Base-by-base conservation (phyloP, 139 green algal species). In the Axilococcus clingmanii region DNA sequence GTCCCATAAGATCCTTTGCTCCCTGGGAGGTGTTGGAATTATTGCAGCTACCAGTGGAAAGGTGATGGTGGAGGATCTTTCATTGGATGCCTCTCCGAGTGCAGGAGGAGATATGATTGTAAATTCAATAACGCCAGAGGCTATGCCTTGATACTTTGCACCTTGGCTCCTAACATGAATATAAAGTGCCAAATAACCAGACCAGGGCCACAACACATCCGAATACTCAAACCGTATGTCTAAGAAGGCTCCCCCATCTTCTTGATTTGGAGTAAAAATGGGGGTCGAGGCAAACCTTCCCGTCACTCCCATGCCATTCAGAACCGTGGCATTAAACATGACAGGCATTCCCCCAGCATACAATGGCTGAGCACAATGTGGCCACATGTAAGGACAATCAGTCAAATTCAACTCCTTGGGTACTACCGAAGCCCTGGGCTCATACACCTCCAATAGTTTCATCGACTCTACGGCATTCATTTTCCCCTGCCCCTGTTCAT, bases 321-420 rank as follows among this genome's bases (percentile, higher is more conserved):
- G 72, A 7, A 99, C 72, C 1, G 92, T 98, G 29, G 78, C 83
- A 63, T 99, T 99, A 76, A 96, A 80, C 30, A 96, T 83, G 31
- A 93, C 22, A 2, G 91, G 91, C 73, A 96, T 79, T 29, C 67
- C 75, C 14, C 56, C 25, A 3, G 84, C 78, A 53, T 90, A 87
- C 37, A 95, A 66, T 19, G 80, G 70, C 71, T 92, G 81, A 24
- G 53, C 61, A 73, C 91, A 97, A 72, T 86, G 88, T 24, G 92
- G 92, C 92, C 92, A 99, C 65, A 85, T 82, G 76, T 95, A 97
- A 35, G 88, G 85, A 72, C 89, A 95, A 51, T 93, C 74, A 1
- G 81, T 87, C 14, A 96, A 57, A 79, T 97, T 71, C 9, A 98
- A 69, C 15, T 24, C 50, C 4, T 65, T 36, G 7, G 92, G 92